Percentiles rank a stretch among this genome's conserved stretches.
These are phyloP conservation scores for Cubamyces lactineus DNA, from an alignment of 768 basidiomycete genomes.

Conservation along the genomic window DNA sequence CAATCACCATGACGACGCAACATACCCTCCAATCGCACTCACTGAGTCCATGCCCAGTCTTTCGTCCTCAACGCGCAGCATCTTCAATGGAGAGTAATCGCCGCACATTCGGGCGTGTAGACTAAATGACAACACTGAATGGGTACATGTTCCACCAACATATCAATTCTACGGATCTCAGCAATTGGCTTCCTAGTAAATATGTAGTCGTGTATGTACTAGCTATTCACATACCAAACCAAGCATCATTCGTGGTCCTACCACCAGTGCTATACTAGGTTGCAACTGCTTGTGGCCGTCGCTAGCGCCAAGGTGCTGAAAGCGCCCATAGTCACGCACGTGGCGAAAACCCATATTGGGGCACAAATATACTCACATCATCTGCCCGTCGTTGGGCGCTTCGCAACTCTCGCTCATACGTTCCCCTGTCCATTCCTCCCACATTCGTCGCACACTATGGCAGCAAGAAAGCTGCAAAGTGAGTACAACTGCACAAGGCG, in stretches of 20 bases:
- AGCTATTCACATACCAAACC: too few relatives aligned
- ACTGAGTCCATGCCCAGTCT: too few relatives aligned
- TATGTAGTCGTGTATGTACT: too few relatives aligned
- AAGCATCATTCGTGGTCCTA: too few relatives aligned
- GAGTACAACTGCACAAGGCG: neutral
- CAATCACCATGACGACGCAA: neutral
- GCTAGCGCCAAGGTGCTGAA: too few relatives aligned
- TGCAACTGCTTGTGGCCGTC: too few relatives aligned
- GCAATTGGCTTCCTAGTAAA: too few relatives aligned
- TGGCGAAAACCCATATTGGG: conserved; percentile 17
- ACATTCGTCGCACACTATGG: conserved; percentile 57
- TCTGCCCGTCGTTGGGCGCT: conserved; percentile 17
- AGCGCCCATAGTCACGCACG: conserved; percentile 2
- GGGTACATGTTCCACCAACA: too few relatives aligned
- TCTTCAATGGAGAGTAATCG: neutral
- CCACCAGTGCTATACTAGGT: too few relatives aligned
- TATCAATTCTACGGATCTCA: too few relatives aligned
- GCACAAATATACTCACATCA: conserved; percentile 24
- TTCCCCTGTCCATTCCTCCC: conserved; percentile 22
- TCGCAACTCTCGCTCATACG: conserved; percentile 22
- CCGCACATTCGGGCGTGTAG: neutral
- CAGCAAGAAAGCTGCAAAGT: conserved; percentile 91
- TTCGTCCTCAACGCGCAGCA: neutral
- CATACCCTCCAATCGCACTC: neutral
- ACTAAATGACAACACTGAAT: neutral